Conservation (phyloP, 371 early-diverging fungal species). For the Lichtheimia hyalospora region DNA sequence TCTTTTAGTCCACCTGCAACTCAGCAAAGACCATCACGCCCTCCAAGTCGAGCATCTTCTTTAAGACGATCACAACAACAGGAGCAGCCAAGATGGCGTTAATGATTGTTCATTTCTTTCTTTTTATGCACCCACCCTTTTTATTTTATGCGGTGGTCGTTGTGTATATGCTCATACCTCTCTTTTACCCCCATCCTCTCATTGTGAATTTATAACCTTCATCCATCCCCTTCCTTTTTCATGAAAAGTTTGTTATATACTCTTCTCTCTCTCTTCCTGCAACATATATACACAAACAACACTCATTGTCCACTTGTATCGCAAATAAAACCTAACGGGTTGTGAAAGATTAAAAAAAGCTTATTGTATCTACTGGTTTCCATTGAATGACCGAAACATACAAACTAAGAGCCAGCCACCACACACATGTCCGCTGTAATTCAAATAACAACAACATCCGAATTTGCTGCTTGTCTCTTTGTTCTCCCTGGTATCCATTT, state of each 20-base stretch:
- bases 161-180: too few species aligned
- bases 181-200: too few species aligned
- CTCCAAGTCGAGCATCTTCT: slow-evolving; percentile 16
- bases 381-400: background rate
- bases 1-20: slow-evolving; percentile 5
- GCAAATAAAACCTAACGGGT: too few species aligned
- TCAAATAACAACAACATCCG: too few species aligned
- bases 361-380: background rate
- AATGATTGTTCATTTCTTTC: background rate
- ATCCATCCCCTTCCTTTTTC: background rate
- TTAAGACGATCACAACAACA: slow-evolving; percentile 6
- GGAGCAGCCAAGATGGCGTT: slow-evolving; percentile 19
- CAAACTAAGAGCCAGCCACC: too few species aligned
- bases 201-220: background rate
- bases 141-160: background rate
- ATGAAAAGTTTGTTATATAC: slow-evolving; percentile 4
- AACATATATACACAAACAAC: background rate
- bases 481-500: background rate
- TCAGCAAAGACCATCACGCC: background rate
- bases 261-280: background rate
- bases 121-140: background rate
- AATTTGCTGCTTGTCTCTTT: slow-evolving; percentile 8
- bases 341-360: too few species aligned
- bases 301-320: too few species aligned
- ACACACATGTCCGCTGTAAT: too few species aligned